Conservation (phyloP, 805 yeast species). For the Monosporozyma aquatica region DNA sequence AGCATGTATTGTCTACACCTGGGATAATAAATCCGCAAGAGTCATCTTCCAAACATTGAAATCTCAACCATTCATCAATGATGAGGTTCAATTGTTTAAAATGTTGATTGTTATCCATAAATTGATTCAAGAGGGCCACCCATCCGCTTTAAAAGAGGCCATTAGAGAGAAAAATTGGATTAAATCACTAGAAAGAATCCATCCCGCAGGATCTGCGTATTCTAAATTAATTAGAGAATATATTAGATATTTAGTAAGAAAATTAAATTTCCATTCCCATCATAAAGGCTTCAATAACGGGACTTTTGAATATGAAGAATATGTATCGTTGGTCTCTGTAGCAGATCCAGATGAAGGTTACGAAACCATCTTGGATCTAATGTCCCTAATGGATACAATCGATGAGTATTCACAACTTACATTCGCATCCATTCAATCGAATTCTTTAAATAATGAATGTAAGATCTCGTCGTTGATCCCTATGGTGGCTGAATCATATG, state of each 20-base stretch:
- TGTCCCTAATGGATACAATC: slow-evolving; percentile 76
- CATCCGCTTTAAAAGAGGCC: slow-evolving; percentile 71
- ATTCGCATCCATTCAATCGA: slow-evolving; percentile 58
- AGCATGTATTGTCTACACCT: slow-evolving; percentile 88
- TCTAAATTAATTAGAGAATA: slow-evolving; percentile 72
- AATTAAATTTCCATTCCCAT: slow-evolving; percentile 70
- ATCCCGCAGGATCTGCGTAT: slow-evolving; percentile 38
- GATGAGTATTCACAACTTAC: slow-evolving; percentile 70
- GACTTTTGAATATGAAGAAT: slow-evolving; percentile 92
- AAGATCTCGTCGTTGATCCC: slow-evolving; percentile 84
- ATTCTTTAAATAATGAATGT: slow-evolving; percentile 50
- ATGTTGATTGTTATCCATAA: slow-evolving; percentile 80
- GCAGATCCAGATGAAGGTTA: slow-evolving; percentile 94
- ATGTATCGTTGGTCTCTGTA: slow-evolving; percentile 75
- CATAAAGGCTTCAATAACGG: slow-evolving; percentile 84
- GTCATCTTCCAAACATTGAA: slow-evolving; percentile 82
- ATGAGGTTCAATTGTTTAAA: slow-evolving; percentile 79
- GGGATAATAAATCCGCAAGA: slow-evolving; percentile 84
- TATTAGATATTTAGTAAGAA: slow-evolving; percentile 56
- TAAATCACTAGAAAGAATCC: slow-evolving; percentile 54
- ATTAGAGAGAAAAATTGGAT: slow-evolving; percentile 72
- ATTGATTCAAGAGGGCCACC: slow-evolving; percentile 97
- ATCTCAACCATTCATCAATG: slow-evolving; percentile 63
- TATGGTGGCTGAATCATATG: slow-evolving; percentile 81
- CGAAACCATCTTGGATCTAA: slow-evolving; percentile 76